Percentiles rank a stretch among this genome's conserved stretches.
phyloP scores from a whole-genome alignment of 306 rosid genomes.

The Fagus crenata region DNA sequence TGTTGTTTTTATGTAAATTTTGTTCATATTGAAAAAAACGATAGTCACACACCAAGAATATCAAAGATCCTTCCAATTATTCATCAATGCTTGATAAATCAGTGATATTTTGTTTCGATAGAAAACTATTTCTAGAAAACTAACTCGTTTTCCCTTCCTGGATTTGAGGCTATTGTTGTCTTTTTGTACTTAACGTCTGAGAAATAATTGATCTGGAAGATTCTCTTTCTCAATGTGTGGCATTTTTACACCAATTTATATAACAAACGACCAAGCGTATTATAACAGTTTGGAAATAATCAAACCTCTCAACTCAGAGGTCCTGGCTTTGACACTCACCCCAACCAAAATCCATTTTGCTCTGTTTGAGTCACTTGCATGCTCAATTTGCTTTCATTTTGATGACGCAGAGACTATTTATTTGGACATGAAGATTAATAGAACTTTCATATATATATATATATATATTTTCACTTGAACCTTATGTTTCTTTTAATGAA shows the following conservation, averaged over 20 bases:
- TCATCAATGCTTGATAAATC: background rate
- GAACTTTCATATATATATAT: background rate
- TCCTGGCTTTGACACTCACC: background rate
- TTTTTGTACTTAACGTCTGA: background rate
- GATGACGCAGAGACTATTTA: background rate
- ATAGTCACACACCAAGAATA: background rate
- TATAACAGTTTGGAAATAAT: background rate
- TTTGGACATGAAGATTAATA: background rate
- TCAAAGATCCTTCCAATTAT: background rate
- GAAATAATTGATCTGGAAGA: background rate
- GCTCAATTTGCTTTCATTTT: background rate
- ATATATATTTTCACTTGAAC: background rate
- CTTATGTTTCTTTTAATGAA: slow-evolving; percentile 13
- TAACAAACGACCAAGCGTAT: background rate
- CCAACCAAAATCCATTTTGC: background rate
- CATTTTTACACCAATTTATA: background rate
- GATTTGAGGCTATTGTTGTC: background rate
- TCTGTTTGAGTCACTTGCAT: background rate
- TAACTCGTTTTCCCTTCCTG: background rate
- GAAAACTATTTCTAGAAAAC: too few species aligned
- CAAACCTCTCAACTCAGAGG: background rate
- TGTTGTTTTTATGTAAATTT: background rate
- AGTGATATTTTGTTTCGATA: background rate
- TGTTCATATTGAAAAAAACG: background rate
- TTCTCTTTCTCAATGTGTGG: background rate